These are phyloP conservation scores for Salvia rosmarinus DNA, from an alignment of 257 asterid species.

Conservation along the genomic window DNA sequence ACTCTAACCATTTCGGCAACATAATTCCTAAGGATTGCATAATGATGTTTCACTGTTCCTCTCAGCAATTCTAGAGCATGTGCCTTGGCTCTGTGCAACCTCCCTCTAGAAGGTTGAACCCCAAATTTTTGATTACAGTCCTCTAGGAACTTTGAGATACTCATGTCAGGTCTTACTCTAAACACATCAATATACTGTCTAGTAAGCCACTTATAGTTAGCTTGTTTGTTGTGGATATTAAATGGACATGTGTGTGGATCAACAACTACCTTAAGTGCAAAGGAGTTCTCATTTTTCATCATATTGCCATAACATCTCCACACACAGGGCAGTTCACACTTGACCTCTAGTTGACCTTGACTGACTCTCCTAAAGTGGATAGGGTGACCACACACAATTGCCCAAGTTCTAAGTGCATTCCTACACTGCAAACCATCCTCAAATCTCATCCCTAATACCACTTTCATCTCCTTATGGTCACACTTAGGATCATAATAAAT, in stretches of 20 bases:
- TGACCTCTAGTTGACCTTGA: neutral
- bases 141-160: neutral
- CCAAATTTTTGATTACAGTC: too few species aligned
- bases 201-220: neutral
- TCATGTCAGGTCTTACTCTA: neutral
- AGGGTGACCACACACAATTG: neutral
- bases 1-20: neutral
- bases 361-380: neutral
- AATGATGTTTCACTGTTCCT: neutral
- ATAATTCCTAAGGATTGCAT: neutral
- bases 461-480: neutral
- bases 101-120: neutral
- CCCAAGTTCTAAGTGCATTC: neutral
- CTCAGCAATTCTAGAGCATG: neutral
- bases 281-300: neutral
- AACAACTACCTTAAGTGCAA: too few species aligned
- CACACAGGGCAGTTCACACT: neutral
- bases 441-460: neutral
- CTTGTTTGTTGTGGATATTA: neutral
- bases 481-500: neutral
- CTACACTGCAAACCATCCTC: neutral
- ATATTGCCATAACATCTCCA: neutral
- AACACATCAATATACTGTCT: neutral
- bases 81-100: neutral
- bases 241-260: neutral